Evolutionary conservation across 345 rosid genomes (phyloP).

Genomic region (Eucalyptus tenuipes): DNA sequence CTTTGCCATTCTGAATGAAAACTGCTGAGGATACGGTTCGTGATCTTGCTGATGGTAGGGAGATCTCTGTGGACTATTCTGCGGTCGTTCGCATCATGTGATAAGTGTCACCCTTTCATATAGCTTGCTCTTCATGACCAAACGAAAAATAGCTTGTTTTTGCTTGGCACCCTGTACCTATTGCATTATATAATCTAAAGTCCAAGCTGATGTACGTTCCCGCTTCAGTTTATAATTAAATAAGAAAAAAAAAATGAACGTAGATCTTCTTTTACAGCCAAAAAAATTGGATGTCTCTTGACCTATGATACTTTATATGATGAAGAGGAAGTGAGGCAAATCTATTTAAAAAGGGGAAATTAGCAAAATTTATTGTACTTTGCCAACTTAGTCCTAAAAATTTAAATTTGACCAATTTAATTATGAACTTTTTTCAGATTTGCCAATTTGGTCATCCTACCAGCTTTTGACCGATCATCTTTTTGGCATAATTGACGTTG

Average conservation of each 20-base stretch:
- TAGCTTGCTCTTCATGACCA: too few species aligned
- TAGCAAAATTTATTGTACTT: too few species aligned
- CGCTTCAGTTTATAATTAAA: conserved; percentile 11
- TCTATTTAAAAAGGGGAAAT: neutral
- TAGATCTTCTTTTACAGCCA: conserved; percentile 4
- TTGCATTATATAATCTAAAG: too few species aligned
- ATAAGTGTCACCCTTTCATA: conserved; percentile 12
- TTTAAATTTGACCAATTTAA: too few species aligned
- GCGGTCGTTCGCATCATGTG: conserved; percentile 62
- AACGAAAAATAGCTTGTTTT: neutral
- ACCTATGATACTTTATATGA: neutral
- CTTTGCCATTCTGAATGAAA: conserved; percentile 56
- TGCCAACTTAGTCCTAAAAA: too few species aligned
- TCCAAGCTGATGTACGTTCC: neutral
- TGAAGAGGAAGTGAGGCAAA: neutral
- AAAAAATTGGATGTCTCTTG: neutral
- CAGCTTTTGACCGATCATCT: fast-evolving
- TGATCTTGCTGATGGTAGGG: conserved; percentile 61
- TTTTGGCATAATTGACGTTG: fast-evolving
- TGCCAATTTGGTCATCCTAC: fast-evolving
- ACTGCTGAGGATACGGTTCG: conserved; percentile 47
- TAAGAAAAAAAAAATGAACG: conserved; percentile 40
- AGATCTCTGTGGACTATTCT: conserved; percentile 38
- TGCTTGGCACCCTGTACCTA: neutral
- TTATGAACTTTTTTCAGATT: fast-evolving